phyloP scores from a whole-genome alignment of 2,329 filamentous ascomycete genomes.

The Ophiostoma himal-ulmi region DNA sequence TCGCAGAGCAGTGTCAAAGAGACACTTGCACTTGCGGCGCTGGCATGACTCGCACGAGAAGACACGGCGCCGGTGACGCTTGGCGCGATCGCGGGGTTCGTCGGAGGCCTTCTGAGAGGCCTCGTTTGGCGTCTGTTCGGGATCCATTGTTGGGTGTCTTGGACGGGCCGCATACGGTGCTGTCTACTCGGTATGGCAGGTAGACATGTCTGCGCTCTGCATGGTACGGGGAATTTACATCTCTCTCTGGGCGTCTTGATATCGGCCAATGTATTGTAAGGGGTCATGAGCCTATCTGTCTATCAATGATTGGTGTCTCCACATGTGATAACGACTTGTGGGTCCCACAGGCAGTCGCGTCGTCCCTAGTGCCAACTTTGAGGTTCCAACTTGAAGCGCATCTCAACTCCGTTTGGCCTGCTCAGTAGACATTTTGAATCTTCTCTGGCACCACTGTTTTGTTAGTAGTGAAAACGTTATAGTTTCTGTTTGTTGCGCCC shows the following conservation, averaged over 20 bases:
- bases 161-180: neutral
- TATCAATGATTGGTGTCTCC: neutral
- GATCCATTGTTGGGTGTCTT: neutral
- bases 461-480: neutral
- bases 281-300: constrained; percentile 3
- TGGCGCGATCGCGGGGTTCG: constrained; percentile 11
- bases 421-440: constrained; percentile 8
- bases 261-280: constrained; percentile 9
- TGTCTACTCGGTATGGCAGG: neutral
- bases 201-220: neutral
- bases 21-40: constrained; percentile 15
- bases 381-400: neutral
- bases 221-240: neutral
- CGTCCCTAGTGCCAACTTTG: neutral
- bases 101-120: neutral
- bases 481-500: too few species aligned
- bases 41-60: constrained; percentile 14
- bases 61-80: constrained; percentile 10
- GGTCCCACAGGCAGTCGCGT: neutral
- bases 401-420: constrained; percentile 4
- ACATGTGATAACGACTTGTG: constrained; percentile 8
- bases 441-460: neutral
- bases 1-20: constrained; percentile 11
- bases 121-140: neutral
- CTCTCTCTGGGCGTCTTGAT: neutral